These are phyloP conservation scores for Neurospora intermedia DNA, from an alignment of 495 filamentous ascomycete genomes.

Conservation along the genomic window DNA sequence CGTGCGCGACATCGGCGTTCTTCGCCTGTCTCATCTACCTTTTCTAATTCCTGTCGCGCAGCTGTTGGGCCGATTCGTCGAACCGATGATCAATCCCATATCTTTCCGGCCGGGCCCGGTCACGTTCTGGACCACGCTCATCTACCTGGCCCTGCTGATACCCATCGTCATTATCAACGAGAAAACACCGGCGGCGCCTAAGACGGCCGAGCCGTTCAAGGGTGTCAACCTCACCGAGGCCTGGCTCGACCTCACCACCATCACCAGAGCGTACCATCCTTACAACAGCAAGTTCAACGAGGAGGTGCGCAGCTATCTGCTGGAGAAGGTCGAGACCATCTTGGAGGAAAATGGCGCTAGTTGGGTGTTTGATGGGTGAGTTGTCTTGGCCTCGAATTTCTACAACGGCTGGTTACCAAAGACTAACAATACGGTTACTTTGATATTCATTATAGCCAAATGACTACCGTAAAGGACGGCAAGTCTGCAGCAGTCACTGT, in stretches of 20 bases:
- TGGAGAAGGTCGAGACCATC: constrained; percentile 59
- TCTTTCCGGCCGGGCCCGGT: constrained; percentile 53
- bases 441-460: background rate
- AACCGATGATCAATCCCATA: constrained; percentile 33
- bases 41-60: background rate
- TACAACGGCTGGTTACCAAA: background rate
- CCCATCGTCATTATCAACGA: constrained; percentile 65
- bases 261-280: constrained; percentile 74
- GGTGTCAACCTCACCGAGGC: constrained; percentile 70
- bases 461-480: constrained; percentile 4
- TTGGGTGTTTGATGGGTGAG: constrained; percentile 20
- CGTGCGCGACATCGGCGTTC: background rate
- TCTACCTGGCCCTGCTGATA: constrained; percentile 60
- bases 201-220: constrained; percentile 24
- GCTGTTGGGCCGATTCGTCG: background rate
- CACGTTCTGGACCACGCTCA: constrained; percentile 56
- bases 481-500: constrained; percentile 40
- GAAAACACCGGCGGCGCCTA: constrained; percentile 59
- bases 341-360: constrained; percentile 42
- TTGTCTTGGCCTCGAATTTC: constrained; percentile 6
- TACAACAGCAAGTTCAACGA: constrained; percentile 83
- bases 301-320: constrained; percentile 63
- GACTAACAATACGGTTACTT: background rate
- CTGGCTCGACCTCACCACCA: constrained; percentile 68
- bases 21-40: background rate